Conservation (phyloP, 345 rosid genomes). For the Syzygium aqueum region DNA sequence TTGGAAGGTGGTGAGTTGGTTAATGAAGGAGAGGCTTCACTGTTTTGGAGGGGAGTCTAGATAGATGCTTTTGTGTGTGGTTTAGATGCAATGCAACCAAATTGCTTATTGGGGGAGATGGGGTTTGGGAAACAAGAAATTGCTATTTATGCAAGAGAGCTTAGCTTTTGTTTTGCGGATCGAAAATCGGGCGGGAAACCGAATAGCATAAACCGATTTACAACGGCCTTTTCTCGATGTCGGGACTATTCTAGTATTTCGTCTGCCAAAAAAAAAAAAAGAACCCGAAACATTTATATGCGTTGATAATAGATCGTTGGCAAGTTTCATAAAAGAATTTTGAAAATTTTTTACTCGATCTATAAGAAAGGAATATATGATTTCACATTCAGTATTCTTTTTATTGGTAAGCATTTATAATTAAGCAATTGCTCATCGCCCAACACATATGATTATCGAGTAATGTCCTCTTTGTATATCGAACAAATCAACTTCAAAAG, state of each 20-base stretch:
- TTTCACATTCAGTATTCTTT: background rate
- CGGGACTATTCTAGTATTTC: background rate
- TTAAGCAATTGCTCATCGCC: background rate
- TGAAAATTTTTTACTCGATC: background rate
- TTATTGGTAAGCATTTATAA: background rate
- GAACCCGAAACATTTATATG: background rate
- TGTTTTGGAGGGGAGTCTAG: constrained; percentile 11
- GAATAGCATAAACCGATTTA: background rate
- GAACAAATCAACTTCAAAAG: background rate
- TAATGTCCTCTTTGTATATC: background rate
- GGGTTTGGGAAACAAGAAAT: background rate
- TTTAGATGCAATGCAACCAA: background rate
- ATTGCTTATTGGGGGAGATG: background rate
- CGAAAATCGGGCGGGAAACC: background rate
- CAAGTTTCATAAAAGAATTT: background rate
- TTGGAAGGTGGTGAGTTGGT: background rate
- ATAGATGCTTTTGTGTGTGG: constrained; percentile 14
- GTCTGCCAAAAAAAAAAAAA: background rate
- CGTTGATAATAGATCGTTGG: background rate
- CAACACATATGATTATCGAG: background rate
- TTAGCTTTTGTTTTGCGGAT: accelerated
- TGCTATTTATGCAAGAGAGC: background rate
- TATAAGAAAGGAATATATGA: background rate
- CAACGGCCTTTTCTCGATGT: background rate
- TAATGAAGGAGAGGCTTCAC: constrained; percentile 6